Conservation (phyloP, 495 filamentous ascomycete genomes). For the Aspergillus ellipticus region DNA sequence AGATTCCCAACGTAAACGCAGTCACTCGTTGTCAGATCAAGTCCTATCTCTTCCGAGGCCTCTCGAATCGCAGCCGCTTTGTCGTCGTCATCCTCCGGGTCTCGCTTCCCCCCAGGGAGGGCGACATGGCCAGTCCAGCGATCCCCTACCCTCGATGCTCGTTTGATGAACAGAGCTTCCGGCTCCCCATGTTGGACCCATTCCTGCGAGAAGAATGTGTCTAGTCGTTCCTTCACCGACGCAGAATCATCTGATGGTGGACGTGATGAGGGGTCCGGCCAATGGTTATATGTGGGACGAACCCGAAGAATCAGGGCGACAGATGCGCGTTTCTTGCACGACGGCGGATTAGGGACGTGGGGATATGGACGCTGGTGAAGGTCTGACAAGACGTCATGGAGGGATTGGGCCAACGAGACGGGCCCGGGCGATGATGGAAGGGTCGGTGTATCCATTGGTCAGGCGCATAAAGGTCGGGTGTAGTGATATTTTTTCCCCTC, state of each 20-base stretch:
- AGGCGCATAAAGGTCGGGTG: background rate
- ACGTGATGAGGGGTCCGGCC: conserved; percentile 38
- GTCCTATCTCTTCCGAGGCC: conserved; percentile 67
- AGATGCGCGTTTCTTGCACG: conserved; percentile 64
- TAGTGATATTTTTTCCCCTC: background rate
- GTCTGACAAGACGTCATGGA: conserved; percentile 47
- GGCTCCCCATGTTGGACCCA: conserved; percentile 75
- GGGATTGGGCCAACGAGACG: conserved; percentile 18
- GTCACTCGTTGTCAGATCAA: conserved; percentile 55
- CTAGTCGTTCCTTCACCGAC: conserved; percentile 41
- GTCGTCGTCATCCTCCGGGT: conserved; percentile 65
- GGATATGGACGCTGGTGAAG: conserved; percentile 57
- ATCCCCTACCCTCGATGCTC: conserved; percentile 66
- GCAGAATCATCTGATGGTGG: conserved; percentile 23
- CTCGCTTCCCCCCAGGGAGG: conserved; percentile 68
- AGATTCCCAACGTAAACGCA: conserved; percentile 63
- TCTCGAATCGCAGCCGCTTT: conserved; percentile 64
- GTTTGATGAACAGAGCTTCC: conserved; percentile 74
- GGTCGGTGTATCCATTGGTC: conserved; percentile 3
- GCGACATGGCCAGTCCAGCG: conserved; percentile 76
- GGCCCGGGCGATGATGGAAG: conserved; percentile 2
- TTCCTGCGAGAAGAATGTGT: conserved; percentile 61
- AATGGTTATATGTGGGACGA: conserved; percentile 56
- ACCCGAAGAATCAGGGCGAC: conserved; percentile 70
- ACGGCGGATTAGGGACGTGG: conserved; percentile 58